These are phyloP conservation scores for Trichophyton schoenleinii DNA, from an alignment of 2,329 filamentous ascomycete species.

Conservation along the genomic window DNA sequence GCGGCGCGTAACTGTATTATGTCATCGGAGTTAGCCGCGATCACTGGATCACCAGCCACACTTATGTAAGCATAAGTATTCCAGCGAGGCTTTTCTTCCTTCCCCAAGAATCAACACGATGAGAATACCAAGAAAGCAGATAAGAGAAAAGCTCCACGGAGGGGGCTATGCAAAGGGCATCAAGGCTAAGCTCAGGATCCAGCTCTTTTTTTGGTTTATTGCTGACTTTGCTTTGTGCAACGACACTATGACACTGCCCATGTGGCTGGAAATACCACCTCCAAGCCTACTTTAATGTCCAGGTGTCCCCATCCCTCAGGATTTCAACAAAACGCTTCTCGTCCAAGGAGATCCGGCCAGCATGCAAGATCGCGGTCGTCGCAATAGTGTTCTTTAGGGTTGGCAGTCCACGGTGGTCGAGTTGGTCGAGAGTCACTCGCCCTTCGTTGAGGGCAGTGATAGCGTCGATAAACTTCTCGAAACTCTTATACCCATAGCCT, in stretches of 20 bases:
- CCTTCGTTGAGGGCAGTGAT: constrained; percentile 67
- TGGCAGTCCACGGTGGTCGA: constrained; percentile 69
- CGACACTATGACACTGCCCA: not conserved
- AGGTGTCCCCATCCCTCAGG: constrained; percentile 33
- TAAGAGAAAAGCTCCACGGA: not conserved
- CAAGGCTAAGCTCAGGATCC: not conserved
- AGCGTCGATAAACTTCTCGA: constrained; percentile 91
- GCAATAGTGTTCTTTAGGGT: constrained; percentile 82
- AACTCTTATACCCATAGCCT: constrained; percentile 85
- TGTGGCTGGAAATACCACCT: constrained; percentile 1
- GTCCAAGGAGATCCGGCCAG: constrained; percentile 71
- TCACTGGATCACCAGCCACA: not conserved
- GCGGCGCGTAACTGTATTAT: not conserved
- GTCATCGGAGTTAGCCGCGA: not conserved
- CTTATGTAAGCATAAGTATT: not conserved
- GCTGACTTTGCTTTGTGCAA: not conserved
- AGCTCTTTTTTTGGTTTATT: not conserved
- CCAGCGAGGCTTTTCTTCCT: not conserved
- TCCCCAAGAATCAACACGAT: not conserved
- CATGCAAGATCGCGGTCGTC: constrained; percentile 83
- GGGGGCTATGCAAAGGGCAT: not conserved
- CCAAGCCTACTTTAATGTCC: constrained; percentile 45
- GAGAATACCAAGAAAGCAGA: not conserved
- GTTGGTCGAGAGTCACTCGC: constrained; percentile 55
- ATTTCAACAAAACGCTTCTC: constrained; percentile 68